phyloP scores from a whole-genome alignment of 345 rosid species.

The Hypericum androsaemum region DNA sequence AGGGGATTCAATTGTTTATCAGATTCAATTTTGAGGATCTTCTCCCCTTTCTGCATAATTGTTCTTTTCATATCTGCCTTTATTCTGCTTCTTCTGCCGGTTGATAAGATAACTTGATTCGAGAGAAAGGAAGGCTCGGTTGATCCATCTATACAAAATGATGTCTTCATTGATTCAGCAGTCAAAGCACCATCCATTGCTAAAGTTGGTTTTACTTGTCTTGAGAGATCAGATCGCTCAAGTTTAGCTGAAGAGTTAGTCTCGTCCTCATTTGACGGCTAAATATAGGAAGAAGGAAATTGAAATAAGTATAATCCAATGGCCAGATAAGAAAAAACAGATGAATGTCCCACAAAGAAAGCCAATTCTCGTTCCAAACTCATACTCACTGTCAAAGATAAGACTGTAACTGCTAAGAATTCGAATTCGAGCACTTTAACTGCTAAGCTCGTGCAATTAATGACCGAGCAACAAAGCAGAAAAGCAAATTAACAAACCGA shows the following conservation, averaged over 20 bases:
- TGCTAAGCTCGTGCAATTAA: not conserved
- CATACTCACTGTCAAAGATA: not conserved
- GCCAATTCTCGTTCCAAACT: not conserved
- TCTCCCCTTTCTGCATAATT: slow-evolving; percentile 28
- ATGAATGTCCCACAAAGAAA: not conserved
- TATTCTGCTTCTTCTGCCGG: slow-evolving; percentile 48
- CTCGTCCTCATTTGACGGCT: slow-evolving; percentile 12
- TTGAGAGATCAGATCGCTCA: slow-evolving; percentile 26
- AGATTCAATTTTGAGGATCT: slow-evolving; percentile 27
- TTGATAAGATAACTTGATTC: slow-evolving; percentile 26
- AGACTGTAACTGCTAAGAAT: slow-evolving; percentile 16
- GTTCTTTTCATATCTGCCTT: slow-evolving; percentile 47
- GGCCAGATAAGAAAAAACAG: slow-evolving; percentile 60
- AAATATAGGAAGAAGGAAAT: slow-evolving; percentile 7
- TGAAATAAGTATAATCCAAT: slow-evolving; percentile 35
- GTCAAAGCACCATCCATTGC: slow-evolving; percentile 29
- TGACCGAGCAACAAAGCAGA: not conserved
- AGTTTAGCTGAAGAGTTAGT: slow-evolving; percentile 10
- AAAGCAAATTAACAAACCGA: not conserved
- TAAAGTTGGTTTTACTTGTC: slow-evolving; percentile 35
- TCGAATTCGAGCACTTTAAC: slow-evolving; percentile 40
- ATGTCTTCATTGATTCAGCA: slow-evolving; percentile 33
- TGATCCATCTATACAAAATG: slow-evolving; percentile 25
- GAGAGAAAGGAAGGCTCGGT: slow-evolving; percentile 34
- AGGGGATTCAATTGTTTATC: slow-evolving; percentile 25